Evolutionary conservation across 257 asterid species (phyloP).

Genomic region (Verbena officinalis): DNA sequence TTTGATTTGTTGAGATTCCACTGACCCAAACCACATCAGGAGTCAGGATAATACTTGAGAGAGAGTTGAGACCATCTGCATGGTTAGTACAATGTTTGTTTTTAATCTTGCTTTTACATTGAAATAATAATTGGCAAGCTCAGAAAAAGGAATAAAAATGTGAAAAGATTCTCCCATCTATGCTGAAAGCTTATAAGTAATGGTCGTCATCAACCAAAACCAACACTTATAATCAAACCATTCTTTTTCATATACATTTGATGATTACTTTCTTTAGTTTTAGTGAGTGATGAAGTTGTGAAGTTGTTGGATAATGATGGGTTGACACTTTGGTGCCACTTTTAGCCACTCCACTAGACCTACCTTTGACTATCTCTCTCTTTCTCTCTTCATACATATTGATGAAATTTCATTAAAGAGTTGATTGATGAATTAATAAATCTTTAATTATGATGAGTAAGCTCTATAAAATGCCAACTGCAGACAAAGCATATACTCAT

Average conservation of each 20-base stretch:
- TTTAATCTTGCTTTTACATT: conserved; percentile 12
- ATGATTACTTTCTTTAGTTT: conserved; percentile 4
- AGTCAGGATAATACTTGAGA: background rate
- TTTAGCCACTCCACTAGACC: conserved; percentile 45
- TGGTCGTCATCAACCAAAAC: conserved; percentile 37
- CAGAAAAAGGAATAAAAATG: background rate
- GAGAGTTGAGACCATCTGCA: conserved; percentile 6
- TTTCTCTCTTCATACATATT: background rate
- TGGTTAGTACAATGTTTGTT: conserved; percentile 17
- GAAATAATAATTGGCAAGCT: conserved; percentile 23
- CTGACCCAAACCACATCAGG: background rate
- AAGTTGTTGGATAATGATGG: conserved; percentile 41
- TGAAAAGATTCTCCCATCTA: conserved; percentile 19
- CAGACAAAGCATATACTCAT: conserved; percentile 26
- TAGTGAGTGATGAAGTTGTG: conserved; percentile 20
- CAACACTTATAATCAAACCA: conserved; percentile 12
- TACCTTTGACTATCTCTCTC: conserved; percentile 4
- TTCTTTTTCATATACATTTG: conserved; percentile 1
- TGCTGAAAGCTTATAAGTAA: conserved; percentile 15
- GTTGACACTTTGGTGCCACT: conserved; percentile 22
- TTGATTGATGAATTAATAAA: conserved; percentile 6
- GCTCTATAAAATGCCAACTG: conserved; percentile 23
- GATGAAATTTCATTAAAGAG: conserved; percentile 21
- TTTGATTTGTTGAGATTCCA: conserved; percentile 23
- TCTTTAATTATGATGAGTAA: conserved; percentile 16